Conservation (phyloP, 768 basidiomycete genomes). For the Suillus americanus region DNA sequence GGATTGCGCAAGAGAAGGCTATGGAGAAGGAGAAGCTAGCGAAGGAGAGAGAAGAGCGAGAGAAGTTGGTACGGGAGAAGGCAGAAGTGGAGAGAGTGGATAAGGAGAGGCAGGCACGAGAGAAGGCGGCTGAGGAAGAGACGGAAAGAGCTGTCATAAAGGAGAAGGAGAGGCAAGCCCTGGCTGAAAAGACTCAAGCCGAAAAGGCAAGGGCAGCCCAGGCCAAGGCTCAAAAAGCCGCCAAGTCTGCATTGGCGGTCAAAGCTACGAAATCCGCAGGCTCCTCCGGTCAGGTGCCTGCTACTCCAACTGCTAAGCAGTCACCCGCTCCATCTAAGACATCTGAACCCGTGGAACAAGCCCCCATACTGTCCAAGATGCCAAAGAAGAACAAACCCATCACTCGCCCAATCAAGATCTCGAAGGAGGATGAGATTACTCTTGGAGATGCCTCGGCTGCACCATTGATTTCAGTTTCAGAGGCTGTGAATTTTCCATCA, state of each 20-base stretch:
- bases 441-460: constrained; percentile 42
- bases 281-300: background rate
- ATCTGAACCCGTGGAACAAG: constrained; percentile 49
- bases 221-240: constrained; percentile 23
- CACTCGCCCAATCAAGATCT: constrained; percentile 55
- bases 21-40: constrained; percentile 53
- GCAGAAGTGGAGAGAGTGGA: constrained; percentile 40
- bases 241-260: constrained; percentile 21
- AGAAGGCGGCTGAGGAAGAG: constrained; percentile 36
- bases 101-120: constrained; percentile 31
- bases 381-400: constrained; percentile 80
- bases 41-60: constrained; percentile 38
- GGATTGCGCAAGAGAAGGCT: constrained; percentile 30
- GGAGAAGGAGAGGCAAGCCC: constrained; percentile 32
- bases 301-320: constrained; percentile 19
- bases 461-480: constrained; percentile 48
- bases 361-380: constrained; percentile 77
- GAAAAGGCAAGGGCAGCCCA: constrained; percentile 26
- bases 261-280: constrained; percentile 17
- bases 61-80: constrained; percentile 36
- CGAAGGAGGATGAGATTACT: constrained; percentile 55
- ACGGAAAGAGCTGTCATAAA: constrained; percentile 36
- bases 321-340: constrained; percentile 16
- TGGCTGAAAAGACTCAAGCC: constrained; percentile 27
- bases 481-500: constrained; percentile 41